A percentile compares a stretch with the other conserved stretches of the same genome.
These are phyloP conservation scores for Borovskyia barvae DNA, from an alignment of 208 protist genomes.

Conservation along the genomic window DNA sequence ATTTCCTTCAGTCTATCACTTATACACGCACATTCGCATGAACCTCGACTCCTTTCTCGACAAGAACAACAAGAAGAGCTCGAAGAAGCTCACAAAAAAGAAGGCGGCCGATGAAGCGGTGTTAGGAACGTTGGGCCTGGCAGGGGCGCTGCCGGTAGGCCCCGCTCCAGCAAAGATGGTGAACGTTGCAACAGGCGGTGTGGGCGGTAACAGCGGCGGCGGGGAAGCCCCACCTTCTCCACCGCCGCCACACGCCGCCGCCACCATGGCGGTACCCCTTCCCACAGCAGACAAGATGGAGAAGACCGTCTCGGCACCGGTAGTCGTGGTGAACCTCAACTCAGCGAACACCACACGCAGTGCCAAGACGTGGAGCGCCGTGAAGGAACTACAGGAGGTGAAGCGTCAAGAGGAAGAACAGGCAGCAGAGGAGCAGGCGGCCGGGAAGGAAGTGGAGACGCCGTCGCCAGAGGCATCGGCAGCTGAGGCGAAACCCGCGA, in stretches of 20 bases:
- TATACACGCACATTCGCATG: conserved; percentile 22
- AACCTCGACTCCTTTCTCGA: conserved; percentile 66
- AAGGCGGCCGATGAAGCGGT: conserved; percentile 43
- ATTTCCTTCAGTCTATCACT: neutral
- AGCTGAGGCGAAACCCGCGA: conserved; percentile 38
- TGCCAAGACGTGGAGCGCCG: conserved; percentile 59
- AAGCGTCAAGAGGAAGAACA: conserved; percentile 14
- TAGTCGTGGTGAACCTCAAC: conserved; percentile 15
- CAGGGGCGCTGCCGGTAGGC: conserved; percentile 24
- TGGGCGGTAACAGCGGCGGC: neutral
- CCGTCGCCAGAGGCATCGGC: conserved; percentile 6
- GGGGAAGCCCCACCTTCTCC: neutral
- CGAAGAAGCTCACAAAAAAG: conserved; percentile 55
- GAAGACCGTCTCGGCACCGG: conserved; percentile 3
- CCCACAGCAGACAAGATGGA: conserved; percentile 7
- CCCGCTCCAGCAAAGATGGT: conserved; percentile 9
- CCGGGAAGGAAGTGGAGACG: neutral
- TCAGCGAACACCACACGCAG: conserved; percentile 24
- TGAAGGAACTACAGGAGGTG: conserved; percentile 18
- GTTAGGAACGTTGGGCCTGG: conserved; percentile 39
- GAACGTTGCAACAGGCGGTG: neutral
- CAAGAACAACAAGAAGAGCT: conserved; percentile 67
- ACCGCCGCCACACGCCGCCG: neutral
- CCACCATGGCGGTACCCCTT: neutral
- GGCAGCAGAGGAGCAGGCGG: conserved; percentile 13